These are phyloP conservation scores for Phytophthora quininea DNA, from an alignment of 352 stramenopile species.

Conservation along the genomic window DNA sequence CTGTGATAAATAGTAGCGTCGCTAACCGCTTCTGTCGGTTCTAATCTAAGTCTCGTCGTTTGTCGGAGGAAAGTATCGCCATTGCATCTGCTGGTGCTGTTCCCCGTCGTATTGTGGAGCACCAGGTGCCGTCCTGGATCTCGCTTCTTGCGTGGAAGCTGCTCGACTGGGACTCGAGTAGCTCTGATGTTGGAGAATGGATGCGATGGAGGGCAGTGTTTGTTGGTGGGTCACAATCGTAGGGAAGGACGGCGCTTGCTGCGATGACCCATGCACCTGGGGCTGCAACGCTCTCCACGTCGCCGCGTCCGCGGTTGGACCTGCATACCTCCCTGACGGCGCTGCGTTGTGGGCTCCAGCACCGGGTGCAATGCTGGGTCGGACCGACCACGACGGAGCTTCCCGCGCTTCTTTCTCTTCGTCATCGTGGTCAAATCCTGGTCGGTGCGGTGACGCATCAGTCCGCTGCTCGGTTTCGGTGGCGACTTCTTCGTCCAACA, in stretches of 20 bases:
- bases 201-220: constrained; percentile 44
- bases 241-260: constrained; percentile 17
- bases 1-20: constrained; percentile 19
- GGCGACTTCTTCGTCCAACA: constrained; percentile 22
- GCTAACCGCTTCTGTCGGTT: not conserved
- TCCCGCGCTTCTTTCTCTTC: constrained; percentile 24
- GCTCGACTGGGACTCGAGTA: constrained; percentile 41
- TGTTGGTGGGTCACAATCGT: constrained; percentile 35
- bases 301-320: not conserved
- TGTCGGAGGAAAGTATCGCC: constrained; percentile 34
- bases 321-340: not conserved
- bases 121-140: not conserved
- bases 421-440: constrained; percentile 12
- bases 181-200: constrained; percentile 46
- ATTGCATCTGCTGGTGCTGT: constrained; percentile 19
- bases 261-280: not conserved
- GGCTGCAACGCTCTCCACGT: constrained; percentile 5
- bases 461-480: not conserved
- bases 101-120: constrained; percentile 1
- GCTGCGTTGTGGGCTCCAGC: no score
- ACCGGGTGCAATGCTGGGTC: constrained; percentile 19
- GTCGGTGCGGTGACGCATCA: not conserved
- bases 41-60: constrained; percentile 18
- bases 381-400: constrained; percentile 14
- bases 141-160: constrained; percentile 28